phyloP scores from a whole-genome alignment of 2,329 filamentous ascomycete genomes.

The Cryphonectria japonica region DNA sequence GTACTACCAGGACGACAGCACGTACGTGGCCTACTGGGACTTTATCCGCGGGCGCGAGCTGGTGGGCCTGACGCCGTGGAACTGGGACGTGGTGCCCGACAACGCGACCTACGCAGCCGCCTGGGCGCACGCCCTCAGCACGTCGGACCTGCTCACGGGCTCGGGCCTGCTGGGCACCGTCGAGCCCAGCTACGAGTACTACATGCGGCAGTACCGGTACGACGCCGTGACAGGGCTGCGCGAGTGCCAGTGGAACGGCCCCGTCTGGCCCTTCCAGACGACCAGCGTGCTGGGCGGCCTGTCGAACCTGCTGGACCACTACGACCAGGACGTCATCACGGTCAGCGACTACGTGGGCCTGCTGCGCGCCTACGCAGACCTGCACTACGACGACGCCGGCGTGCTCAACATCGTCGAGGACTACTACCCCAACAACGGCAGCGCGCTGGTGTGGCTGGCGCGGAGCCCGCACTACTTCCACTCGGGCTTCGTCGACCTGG shows the following conservation, averaged over 20 bases:
- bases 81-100: constrained; percentile 46
- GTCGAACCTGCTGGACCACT: constrained; percentile 48
- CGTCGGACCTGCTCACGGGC: constrained; percentile 30
- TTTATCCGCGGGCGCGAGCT: constrained; percentile 48
- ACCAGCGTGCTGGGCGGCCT: constrained; percentile 46
- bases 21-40: constrained; percentile 44
- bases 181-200: constrained; percentile 49
- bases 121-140: constrained; percentile 43
- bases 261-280: constrained; percentile 48
- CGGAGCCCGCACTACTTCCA: constrained; percentile 51
- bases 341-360: constrained; percentile 42
- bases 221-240: constrained; percentile 36
- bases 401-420: constrained; percentile 46
- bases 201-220: constrained; percentile 49
- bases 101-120: constrained; percentile 41
- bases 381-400: constrained; percentile 44
- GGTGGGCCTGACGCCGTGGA: constrained; percentile 48
- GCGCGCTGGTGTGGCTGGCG: constrained; percentile 45
- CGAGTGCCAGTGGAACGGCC: constrained; percentile 51
- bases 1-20: constrained; percentile 41
- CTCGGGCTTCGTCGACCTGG: constrained; percentile 47
- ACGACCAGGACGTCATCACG: constrained; percentile 38
- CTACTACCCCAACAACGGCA: constrained; percentile 47
- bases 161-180: constrained; percentile 44
- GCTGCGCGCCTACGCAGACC: constrained; percentile 43